Conservation (phyloP, 129 eudicot species). For the Artemisia argyi region DNA sequence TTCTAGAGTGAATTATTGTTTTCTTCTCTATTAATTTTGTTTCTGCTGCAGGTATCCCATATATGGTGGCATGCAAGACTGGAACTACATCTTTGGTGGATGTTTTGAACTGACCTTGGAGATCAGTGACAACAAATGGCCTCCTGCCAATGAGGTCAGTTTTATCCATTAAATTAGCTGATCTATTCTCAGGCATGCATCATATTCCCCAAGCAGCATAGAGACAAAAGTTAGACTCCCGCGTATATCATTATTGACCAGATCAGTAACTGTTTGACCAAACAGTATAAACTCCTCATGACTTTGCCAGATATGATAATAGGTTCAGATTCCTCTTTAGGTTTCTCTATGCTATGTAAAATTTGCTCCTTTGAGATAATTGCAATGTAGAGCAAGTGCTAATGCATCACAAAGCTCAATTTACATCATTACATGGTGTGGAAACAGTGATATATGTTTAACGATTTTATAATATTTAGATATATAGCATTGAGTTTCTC, state of each 20-base stretch:
- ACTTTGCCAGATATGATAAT: conserved; percentile 8
- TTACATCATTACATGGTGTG: background rate
- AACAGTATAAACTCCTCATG: conserved; percentile 10
- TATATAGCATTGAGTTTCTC: conserved; percentile 9
- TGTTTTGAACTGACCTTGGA: conserved; percentile 94
- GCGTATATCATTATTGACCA: background rate
- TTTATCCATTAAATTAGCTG: conserved; percentile 1
- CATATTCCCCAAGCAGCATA: background rate
- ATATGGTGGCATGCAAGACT: conserved; percentile 99
- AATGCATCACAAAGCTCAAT: background rate
- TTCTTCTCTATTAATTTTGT: background rate
- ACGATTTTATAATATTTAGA: background rate
- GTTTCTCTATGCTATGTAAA: background rate
- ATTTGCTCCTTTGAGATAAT: background rate
- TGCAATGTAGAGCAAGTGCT: background rate
- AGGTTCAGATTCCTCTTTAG: conserved; percentile 3
- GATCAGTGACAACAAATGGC: conserved; percentile 95
- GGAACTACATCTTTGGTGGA: conserved; percentile 77
- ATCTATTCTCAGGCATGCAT: background rate
- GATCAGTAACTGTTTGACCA: conserved; percentile 18
- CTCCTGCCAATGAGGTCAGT: conserved; percentile 81
- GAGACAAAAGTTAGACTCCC: background rate
- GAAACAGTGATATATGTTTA: conserved; percentile 1
- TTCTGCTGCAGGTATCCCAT: conserved; percentile 83
- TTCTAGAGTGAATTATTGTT: background rate